Evolutionary conservation across 495 filamentous ascomycete species (phyloP).

Genomic region (Neurospora sp.): DNA sequence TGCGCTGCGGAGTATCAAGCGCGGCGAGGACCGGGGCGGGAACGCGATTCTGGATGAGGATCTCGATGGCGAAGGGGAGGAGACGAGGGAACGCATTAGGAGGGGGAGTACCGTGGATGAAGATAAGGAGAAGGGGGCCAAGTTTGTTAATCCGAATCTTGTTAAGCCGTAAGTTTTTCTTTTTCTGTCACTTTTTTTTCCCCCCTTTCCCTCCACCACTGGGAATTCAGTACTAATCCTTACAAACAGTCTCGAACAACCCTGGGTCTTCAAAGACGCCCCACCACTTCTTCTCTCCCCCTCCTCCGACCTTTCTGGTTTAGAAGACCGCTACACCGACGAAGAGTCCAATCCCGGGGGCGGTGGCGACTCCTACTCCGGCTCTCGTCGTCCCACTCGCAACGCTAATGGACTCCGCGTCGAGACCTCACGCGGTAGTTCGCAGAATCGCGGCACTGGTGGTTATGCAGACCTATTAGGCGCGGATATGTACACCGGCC

Average conservation of each 20-base stretch:
- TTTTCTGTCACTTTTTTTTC: not conserved
- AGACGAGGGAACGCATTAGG: conserved; percentile 22
- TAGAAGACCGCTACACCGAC: not conserved
- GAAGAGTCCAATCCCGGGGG: not conserved
- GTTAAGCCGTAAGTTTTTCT: conserved; percentile 44
- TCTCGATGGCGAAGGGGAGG: conserved; percentile 21
- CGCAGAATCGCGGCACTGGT: not conserved
- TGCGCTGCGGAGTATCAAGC: conserved; percentile 71
- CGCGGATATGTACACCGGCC: not conserved
- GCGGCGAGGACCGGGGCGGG: conserved; percentile 36
- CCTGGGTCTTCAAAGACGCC: conserved; percentile 43
- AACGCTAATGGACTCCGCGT: not conserved
- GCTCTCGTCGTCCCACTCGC: not conserved
- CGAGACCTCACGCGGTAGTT: not conserved
- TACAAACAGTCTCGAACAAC: conserved; percentile 31
- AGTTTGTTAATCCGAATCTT: conserved; percentile 70
- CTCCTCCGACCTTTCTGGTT: not conserved
- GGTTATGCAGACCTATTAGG: not conserved
- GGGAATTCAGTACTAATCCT: conserved; percentile 5
- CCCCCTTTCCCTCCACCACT: too few species aligned
- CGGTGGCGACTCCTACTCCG: not conserved
- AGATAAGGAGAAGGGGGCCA: conserved; percentile 49
- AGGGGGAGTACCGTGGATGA: conserved; percentile 52
- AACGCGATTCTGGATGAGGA: conserved; percentile 28
- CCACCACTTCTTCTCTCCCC: conserved; percentile 22